These are phyloP conservation scores for Hypoxylon sp. DNA, from an alignment of 2,329 filamentous ascomycete genomes.

Conservation along the genomic window DNA sequence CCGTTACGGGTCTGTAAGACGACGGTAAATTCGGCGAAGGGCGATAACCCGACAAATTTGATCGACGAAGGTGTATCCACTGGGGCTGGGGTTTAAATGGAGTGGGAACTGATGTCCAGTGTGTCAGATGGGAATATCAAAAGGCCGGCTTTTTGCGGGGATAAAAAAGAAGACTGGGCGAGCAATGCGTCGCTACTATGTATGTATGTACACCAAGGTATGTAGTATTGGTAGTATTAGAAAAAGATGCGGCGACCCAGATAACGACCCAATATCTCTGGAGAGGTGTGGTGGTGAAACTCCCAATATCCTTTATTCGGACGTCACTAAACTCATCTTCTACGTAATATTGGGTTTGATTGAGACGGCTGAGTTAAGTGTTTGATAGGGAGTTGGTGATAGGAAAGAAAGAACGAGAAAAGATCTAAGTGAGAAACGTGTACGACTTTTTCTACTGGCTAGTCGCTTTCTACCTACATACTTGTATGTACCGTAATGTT, in stretches of 20 bases:
- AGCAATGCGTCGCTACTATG: conserved; percentile 31
- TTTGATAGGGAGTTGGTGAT: conserved; percentile 20
- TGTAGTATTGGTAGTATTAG: conserved; percentile 36
- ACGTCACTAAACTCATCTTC: conserved; percentile 32
- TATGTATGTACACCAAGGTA: conserved; percentile 23
- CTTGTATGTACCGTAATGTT: not conserved
- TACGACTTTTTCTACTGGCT: conserved; percentile 19
- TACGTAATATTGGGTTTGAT: conserved; percentile 5
- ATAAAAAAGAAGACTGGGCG: conserved; percentile 42
- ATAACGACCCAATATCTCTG: conserved; percentile 38
- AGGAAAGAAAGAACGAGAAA: conserved; percentile 9
- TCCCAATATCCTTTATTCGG: conserved; percentile 38
- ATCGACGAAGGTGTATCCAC: conserved; percentile 42
- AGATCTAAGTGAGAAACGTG: conserved; percentile 5
- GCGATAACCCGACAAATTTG: conserved; percentile 39
- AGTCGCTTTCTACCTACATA: conserved; percentile 12
- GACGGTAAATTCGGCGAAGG: conserved; percentile 30
- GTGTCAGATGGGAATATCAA: conserved; percentile 43
- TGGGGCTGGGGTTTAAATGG: conserved; percentile 36
- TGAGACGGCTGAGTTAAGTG: conserved; percentile 6
- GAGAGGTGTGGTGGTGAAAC: conserved; percentile 33
- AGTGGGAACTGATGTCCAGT: conserved; percentile 36
- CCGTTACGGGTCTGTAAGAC: conserved; percentile 26
- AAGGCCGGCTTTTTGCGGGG: conserved; percentile 45
- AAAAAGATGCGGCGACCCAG: conserved; percentile 42